Percentiles rank a stretch among this genome's conserved stretches.
phyloP scores from a whole-genome alignment of 208 protist genomes.

The Vickermania ingenoplastis region DNA sequence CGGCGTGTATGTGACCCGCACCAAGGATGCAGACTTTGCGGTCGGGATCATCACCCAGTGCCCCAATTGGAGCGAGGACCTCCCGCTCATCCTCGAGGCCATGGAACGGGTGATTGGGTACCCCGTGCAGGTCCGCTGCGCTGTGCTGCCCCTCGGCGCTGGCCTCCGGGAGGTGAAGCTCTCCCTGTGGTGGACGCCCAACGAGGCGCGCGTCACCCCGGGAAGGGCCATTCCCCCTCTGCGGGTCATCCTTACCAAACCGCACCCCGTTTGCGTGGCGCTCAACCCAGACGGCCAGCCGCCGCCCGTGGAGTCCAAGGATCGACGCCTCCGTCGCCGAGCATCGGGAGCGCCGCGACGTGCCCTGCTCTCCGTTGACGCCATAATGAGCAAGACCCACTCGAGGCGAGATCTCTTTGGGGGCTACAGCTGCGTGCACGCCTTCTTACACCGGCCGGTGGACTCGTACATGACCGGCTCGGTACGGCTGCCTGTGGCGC shows the following conservation, averaged over 20 bases:
- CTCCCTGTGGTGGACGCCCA: constrained; percentile 49
- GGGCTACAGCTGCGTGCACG: constrained; percentile 26
- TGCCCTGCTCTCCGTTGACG: too few species aligned
- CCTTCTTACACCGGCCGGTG: constrained; percentile 39
- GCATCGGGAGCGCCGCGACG: too few species aligned
- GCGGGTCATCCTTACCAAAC: constrained; percentile 30
- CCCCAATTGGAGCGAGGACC: constrained; percentile 1
- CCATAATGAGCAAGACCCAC: too few species aligned
- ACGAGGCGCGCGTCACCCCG: constrained; percentile 31
- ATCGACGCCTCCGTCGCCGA: background rate
- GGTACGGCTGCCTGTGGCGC: constrained; percentile 9
- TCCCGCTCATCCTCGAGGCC: constrained; percentile 10
- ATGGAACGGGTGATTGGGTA: constrained; percentile 9
- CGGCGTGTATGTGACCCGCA: background rate
- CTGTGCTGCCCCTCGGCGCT: constrained; percentile 32
- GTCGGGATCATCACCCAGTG: constrained; percentile 17
- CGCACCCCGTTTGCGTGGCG: background rate
- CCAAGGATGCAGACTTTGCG: background rate
- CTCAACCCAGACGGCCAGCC: background rate
- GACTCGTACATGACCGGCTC: constrained; percentile 26
- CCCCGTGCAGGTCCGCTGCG: constrained; percentile 5
- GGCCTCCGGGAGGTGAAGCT: constrained; percentile 28
- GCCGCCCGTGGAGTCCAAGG: background rate
- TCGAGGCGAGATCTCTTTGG: too few species aligned
- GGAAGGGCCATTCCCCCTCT: constrained; percentile 30